Evolutionary conservation across 331 rosid species (phyloP).

Genomic region (Rhamnella rubrinervis): DNA sequence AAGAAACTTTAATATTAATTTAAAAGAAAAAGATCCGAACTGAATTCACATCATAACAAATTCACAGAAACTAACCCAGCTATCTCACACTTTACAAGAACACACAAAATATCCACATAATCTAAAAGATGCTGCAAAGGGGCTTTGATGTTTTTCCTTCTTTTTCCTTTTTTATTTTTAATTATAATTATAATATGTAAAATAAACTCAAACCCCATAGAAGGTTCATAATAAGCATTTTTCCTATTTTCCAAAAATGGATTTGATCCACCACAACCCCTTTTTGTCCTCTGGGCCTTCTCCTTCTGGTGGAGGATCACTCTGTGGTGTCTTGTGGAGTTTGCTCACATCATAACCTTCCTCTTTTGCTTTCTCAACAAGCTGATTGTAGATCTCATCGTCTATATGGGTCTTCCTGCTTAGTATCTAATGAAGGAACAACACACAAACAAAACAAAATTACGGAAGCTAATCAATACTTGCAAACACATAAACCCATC

Average conservation of each 20-base stretch:
- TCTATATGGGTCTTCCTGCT: constrained; percentile 54
- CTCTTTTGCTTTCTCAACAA: constrained; percentile 56
- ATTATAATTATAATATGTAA: neutral
- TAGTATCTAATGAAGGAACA: constrained; percentile 46
- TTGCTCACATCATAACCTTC: constrained; percentile 86
- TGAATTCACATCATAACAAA: neutral
- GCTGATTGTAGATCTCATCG: constrained; percentile 59
- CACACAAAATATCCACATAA: constrained; percentile 20
- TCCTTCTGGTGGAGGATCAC: constrained; percentile 62
- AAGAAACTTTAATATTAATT: too few species aligned
- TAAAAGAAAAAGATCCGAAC: too few species aligned
- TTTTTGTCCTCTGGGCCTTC: constrained; percentile 79
- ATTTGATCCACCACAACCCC: constrained; percentile 93
- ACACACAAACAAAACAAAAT: neutral
- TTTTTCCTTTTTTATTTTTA: too few species aligned
- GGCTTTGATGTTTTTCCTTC: constrained; percentile 5
- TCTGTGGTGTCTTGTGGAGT: constrained; percentile 81
- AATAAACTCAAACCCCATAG: too few species aligned
- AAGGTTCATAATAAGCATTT: neutral
- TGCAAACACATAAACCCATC: neutral
- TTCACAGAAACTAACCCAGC: neutral
- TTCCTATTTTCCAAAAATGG: constrained; percentile 59
- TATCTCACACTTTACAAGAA: neutral
- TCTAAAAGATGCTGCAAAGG: neutral
- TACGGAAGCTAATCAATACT: neutral